Percentiles rank a stretch among this genome's conserved stretches.
phyloP scores from a whole-genome alignment of 2,329 filamentous ascomycete species.

The Ilyonectria sp. region DNA sequence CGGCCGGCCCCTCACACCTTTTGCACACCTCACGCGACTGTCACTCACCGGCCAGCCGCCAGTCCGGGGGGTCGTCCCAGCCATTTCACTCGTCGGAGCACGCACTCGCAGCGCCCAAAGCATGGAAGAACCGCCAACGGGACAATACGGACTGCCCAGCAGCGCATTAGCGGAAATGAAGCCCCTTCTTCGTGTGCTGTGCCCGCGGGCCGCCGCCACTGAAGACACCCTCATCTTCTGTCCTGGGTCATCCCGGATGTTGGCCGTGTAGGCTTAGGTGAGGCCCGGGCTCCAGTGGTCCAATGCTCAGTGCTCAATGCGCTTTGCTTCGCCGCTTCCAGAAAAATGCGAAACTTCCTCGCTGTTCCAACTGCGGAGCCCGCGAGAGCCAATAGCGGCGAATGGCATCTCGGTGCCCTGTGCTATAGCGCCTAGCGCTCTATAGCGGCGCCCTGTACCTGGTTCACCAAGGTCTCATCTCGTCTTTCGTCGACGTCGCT shows the following conservation, averaged over 20 bases:
- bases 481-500: not conserved
- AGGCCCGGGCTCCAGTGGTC: not conserved
- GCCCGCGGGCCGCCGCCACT: slow-evolving; percentile 3
- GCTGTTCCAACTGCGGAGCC: slow-evolving; percentile 6
- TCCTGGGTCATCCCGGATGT: slow-evolving; percentile 17
- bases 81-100: slow-evolving; percentile 7
- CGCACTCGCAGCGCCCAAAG: not conserved
- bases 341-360: slow-evolving; percentile 28
- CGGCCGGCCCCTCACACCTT: not conserved
- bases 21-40: slow-evolving; percentile 1
- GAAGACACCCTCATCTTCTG: not conserved
- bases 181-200: not conserved
- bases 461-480: not conserved
- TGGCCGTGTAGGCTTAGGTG: slow-evolving; percentile 14
- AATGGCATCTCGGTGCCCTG: not conserved
- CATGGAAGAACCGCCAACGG: not conserved
- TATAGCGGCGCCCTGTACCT: not conserved
- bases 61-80: slow-evolving; percentile 1
- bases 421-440: not conserved
- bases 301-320: not conserved
- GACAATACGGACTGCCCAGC: not conserved
- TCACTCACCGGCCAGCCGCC: not conserved
- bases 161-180: not conserved
- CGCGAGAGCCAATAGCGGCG: slow-evolving; percentile 5
- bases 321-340: slow-evolving; percentile 22